phyloP scores from a whole-genome alignment of 1,284 basidiomycete species.

The Coriolopsis trogii region DNA sequence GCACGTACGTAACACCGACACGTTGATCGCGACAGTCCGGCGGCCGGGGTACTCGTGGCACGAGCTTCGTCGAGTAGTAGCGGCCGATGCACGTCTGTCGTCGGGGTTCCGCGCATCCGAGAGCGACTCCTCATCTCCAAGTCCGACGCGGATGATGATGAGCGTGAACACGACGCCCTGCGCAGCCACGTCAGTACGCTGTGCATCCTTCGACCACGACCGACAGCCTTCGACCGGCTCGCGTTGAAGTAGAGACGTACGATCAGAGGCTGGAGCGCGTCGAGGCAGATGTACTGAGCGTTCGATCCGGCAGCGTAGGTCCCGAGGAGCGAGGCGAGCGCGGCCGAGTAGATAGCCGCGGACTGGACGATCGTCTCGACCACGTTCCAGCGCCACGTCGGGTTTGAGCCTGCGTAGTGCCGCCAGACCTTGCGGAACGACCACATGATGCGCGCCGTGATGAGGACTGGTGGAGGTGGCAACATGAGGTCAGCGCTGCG shows the following conservation, averaged over 20 bases:
- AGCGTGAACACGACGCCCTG: conserved; percentile 23
- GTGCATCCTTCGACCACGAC: not conserved
- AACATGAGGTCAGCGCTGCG: too few relatives aligned
- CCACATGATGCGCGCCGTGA: conserved; percentile 20
- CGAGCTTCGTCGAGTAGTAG: conserved; percentile 5
- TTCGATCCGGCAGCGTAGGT: conserved; percentile 20
- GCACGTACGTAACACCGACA: conserved; percentile 15
- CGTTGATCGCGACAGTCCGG: conserved; percentile 21
- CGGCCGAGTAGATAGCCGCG: conserved; percentile 21
- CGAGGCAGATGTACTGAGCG: conserved; percentile 20
- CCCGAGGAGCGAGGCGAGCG: conserved; percentile 15
- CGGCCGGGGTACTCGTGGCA: conserved; percentile 16
- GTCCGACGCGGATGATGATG: conserved; percentile 24
- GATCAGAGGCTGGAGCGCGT: conserved; percentile 20
- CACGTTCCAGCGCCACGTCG: conserved; percentile 19
- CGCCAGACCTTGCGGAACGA: conserved; percentile 13
- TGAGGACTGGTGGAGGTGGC: conserved; percentile 11
- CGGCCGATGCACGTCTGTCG: conserved; percentile 1
- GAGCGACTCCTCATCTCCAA: conserved; percentile 13
- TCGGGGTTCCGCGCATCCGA: not conserved
- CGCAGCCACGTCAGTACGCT: not conserved
- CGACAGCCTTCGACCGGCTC: too few relatives aligned
- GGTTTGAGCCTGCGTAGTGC: not conserved
- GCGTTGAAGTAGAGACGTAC: conserved; percentile 7
- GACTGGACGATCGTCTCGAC: conserved; percentile 23